Percentiles rank a stretch among this genome's conserved stretches.
phyloP scores from a whole-genome alignment of 352 stramenopile genomes.

The Phytophthora niederhauseri region DNA sequence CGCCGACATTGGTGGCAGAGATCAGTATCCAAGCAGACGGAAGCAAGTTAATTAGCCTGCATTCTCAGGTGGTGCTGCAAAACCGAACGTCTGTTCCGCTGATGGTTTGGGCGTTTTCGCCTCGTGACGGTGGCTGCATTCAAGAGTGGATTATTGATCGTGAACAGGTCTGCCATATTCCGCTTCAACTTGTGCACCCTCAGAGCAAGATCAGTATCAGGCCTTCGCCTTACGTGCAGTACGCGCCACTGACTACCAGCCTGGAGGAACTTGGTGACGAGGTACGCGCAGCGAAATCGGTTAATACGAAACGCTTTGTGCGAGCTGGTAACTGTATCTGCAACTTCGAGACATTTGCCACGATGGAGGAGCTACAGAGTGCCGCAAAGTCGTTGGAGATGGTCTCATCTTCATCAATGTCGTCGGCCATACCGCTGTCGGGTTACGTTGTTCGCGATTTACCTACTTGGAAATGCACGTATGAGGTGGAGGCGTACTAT shows the following conservation, averaged over 20 bases:
- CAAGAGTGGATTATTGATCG: constrained; percentile 88
- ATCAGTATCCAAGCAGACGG: constrained; percentile 89
- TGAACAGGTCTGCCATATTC: constrained; percentile 82
- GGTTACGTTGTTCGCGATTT: constrained; percentile 87
- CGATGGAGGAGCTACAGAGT: constrained; percentile 67
- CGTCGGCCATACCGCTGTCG: constrained; percentile 54
- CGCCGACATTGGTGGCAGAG: constrained; percentile 82
- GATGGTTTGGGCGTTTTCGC: constrained; percentile 90
- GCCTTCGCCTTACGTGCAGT: constrained; percentile 85
- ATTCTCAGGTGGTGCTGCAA: constrained; percentile 88
- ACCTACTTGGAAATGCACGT: constrained; percentile 88
- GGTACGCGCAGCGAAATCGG: constrained; percentile 64
- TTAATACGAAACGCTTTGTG: constrained; percentile 86
- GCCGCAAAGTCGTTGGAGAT: constrained; percentile 46
- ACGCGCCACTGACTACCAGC: constrained; percentile 79
- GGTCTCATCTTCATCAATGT: constrained; percentile 44
- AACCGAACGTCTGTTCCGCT: constrained; percentile 88
- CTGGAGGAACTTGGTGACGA: constrained; percentile 84
- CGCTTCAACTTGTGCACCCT: constrained; percentile 83
- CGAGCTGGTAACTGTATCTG: constrained; percentile 76
- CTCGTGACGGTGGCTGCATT: constrained; percentile 73
- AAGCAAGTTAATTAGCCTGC: constrained; percentile 88
- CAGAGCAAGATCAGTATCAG: constrained; percentile 90
- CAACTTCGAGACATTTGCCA: constrained; percentile 82
- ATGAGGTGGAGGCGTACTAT: constrained; percentile 89